Conservation (phyloP, 164 flowering plant species). For the Taxillus chinensis region DNA sequence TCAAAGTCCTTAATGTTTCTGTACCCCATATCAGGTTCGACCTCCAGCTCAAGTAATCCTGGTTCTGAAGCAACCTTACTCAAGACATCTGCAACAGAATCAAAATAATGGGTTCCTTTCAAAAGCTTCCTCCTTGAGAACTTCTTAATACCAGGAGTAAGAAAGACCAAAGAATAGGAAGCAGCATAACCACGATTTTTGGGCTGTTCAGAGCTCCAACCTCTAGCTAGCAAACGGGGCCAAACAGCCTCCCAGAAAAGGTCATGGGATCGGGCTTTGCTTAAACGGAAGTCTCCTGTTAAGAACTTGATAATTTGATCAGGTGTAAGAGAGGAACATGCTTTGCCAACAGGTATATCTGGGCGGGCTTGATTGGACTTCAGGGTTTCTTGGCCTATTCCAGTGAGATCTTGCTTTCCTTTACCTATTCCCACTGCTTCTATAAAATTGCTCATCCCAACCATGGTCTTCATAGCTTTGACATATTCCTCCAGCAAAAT, state of each 20-base stretch:
- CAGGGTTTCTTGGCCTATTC: constrained; percentile 6
- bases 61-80: constrained; percentile 37
- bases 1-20: constrained; percentile 6
- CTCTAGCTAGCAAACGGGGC: constrained; percentile 33
- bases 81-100: constrained; percentile 41
- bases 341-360: constrained; percentile 20
- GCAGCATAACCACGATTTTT: constrained; percentile 9
- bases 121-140: constrained; percentile 34
- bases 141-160: constrained; percentile 38
- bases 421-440: constrained; percentile 23
- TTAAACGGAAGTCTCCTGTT: constrained; percentile 18
- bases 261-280: constrained; percentile 24
- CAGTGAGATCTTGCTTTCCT: constrained; percentile 27
- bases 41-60: constrained; percentile 27
- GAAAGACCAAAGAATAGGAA: constrained; percentile 29
- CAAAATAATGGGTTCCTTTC: constrained; percentile 41
- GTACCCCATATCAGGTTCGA: constrained; percentile 11
- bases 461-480: constrained; percentile 14
- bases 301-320: constrained; percentile 17
- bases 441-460: constrained; percentile 15
- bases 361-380: constrained; percentile 12
- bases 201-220: constrained; percentile 34
- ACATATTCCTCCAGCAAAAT: constrained; percentile 21
- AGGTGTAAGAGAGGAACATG: constrained; percentile 20
- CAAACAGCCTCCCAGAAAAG: constrained; percentile 38